Base-by-base conservation (phyloP, 1,284 basidiomycete species). In the Psilocybe mexicana region DNA sequence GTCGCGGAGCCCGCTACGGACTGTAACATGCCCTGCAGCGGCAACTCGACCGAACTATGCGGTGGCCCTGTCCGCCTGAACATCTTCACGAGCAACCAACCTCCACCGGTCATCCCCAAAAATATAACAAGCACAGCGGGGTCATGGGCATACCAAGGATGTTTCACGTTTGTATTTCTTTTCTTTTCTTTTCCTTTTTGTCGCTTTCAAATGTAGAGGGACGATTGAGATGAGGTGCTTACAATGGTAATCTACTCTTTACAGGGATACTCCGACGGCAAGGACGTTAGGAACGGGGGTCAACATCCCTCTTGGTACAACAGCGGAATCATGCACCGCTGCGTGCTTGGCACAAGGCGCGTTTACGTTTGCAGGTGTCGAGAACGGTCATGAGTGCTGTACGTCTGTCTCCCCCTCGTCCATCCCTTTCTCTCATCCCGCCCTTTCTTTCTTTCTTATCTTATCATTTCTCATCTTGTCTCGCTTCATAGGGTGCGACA, bases 381-480 rank as follows among this genome's bases (percentile, higher is more conserved):
- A 78, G 63, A 69, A 72, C 54, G 74, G 74, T 4, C 73, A 69
- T 43, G 76, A 78, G 63, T 78, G 76, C 59, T 78, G 76, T 77
- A 60, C 25, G 75, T 67, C 6, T 38, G 4, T 35, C 23, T 33
- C 14, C 26, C 46, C 8, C 30, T 33, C 5, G 30, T 33, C 5
- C 8, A 33, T 8, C 8, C 30, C 5, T 33, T 8, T 33, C 30
- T 6, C 30, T 33, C 30, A 33, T 33, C 30, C 8, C 30, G 30
- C 30, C 38, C 18, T 18, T 18, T 18, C 18, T 18, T 18, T 18
- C 18, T 18, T 18, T 18, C 18, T 18, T 18, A 26, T 46, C 38
- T 3, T 36, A 30, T 43, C 18, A 10, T 26, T 38, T 30, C 35
- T 10, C 38, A 10, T 49, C n/a, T 33, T 51, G 8, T 36, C 24